Conservation (phyloP, 768 basidiomycete genomes). For the Paxillus involutus region DNA sequence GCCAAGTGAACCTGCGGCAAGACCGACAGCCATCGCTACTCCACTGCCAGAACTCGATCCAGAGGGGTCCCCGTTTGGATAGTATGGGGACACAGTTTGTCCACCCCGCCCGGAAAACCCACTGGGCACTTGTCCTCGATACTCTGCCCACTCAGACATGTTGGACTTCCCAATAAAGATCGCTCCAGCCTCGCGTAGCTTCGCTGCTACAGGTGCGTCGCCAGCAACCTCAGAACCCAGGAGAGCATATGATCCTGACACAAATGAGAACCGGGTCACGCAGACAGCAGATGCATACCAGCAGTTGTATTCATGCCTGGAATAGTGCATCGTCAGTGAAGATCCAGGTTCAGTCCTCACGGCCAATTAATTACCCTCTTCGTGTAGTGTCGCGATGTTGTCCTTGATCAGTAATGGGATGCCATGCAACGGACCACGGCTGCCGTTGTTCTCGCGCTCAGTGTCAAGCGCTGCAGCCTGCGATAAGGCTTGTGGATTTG, state of each 20-base stretch:
- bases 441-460: slow-evolving; percentile 47
- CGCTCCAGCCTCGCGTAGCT: slow-evolving; percentile 32
- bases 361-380: slow-evolving; percentile 19
- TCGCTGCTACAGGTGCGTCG: slow-evolving; percentile 34
- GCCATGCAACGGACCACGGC: slow-evolving; percentile 52
- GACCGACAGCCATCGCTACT: slow-evolving; percentile 43
- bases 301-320: slow-evolving; percentile 50
- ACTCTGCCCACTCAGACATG: slow-evolving; percentile 44
- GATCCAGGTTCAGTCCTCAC: no score
- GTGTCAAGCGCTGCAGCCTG: slow-evolving; percentile 53
- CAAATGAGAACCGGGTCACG: background rate
- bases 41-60: slow-evolving; percentile 46
- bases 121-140: slow-evolving; percentile 35
- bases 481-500: slow-evolving; percentile 50
- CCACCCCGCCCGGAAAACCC: slow-evolving; percentile 50
- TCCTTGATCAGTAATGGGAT: slow-evolving; percentile 61
- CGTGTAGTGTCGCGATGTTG: slow-evolving; percentile 33
- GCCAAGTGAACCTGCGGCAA: slow-evolving; percentile 44
- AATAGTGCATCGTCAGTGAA: background rate
- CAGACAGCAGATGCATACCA: slow-evolving; percentile 27
- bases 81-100: slow-evolving; percentile 42
- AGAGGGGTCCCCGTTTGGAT: slow-evolving; percentile 39
- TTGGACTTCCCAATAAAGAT: slow-evolving; percentile 43
- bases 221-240: slow-evolving; percentile 37
- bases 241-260: slow-evolving; percentile 37